A percentile compares a stretch with the other conserved stretches of the same genome.
Conservation (phyloP, 139 green algal genomes). For the Dunaliella primolecta region DNA sequence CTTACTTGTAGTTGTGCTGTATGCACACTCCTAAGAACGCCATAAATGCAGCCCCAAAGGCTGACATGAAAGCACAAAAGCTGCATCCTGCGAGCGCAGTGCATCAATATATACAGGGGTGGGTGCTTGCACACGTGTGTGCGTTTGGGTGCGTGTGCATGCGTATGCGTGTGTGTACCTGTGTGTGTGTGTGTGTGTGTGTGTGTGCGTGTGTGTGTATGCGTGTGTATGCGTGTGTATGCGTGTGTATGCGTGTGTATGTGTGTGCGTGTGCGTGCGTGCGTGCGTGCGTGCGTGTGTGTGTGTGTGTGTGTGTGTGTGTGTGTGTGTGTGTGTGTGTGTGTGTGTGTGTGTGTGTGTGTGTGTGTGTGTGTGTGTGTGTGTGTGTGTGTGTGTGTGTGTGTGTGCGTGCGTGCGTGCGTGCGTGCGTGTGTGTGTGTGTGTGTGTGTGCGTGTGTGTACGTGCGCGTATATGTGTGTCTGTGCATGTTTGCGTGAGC, state of each 20-base stretch:
- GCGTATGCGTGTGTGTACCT: not conserved
- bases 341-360: not conserved
- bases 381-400: not conserved
- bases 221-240: not conserved
- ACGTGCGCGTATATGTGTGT: not conserved
- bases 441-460: not conserved
- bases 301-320: too few species aligned
- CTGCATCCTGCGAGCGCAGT: not conserved
- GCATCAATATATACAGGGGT: not conserved
- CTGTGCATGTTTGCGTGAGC: too few species aligned
- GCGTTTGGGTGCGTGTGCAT: not conserved
- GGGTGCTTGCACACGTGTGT: not conserved
- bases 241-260: not conserved
- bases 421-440: not conserved
- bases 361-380: not conserved
- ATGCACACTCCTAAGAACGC: slow-evolving; percentile 28
- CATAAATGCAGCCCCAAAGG: slow-evolving; percentile 33
- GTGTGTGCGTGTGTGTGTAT: not conserved
- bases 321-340: not conserved
- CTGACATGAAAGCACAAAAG: not conserved
- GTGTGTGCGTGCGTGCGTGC: not conserved
- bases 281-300: not conserved
- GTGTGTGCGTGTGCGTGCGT: not conserved
- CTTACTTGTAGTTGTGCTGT: slow-evolving; percentile 30
- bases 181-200: not conserved